Evolutionary conservation across 2,329 filamentous ascomycete genomes (phyloP), one percentile per base, ranked within the genome.

Genomic region (Verticillium zaregamsianum): DNA sequence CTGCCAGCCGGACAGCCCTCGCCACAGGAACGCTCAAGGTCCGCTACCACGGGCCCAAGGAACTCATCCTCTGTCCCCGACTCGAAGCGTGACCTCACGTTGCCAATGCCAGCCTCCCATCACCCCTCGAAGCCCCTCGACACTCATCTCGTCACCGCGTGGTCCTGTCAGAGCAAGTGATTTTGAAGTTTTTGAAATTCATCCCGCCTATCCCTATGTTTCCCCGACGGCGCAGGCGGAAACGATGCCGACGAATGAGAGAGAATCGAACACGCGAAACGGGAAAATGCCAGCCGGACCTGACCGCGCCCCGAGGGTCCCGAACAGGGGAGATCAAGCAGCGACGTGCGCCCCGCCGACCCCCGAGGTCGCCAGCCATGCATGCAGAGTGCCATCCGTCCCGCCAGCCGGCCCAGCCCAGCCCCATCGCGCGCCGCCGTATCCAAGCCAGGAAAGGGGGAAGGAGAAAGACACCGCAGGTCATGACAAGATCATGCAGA

Each of bases 401-500:
- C 39, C 15, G 39, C 17, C n/a, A 6, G n/a, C 39, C 45, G 23
- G 4, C 17, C 8, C 45, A 52, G 20, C 45, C 45, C 11, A 12
- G n/a, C 11, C 6, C 17, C 45, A 23, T 8, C n/a, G 8, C 20
- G 20, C 8, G 20, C 45, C 37, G 20, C 17, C 45, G 20, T 23
- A 23, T 52, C n/a, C 45, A 20, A 52, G 12, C 20, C 9, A 52
- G 8, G 20, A 52, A 23, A 35, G 33, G 11, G 33, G 33, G 14
- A 35, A 23, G 11, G n/a, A 14, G 20, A 23, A 28, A 28, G 28
- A 28, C 28, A n/a, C 20, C 45, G 60, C 59, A 64, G 57, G 63
- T 77, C 74, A 71, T 77, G 70, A 71, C 66, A 71, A 75, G 71
- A 70, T 68, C 65, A 65, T 66, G 62, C 63, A 64, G 59, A 67